These are phyloP conservation scores for Mycena crocata DNA, from an alignment of 768 basidiomycete species.

Conservation along the genomic window DNA sequence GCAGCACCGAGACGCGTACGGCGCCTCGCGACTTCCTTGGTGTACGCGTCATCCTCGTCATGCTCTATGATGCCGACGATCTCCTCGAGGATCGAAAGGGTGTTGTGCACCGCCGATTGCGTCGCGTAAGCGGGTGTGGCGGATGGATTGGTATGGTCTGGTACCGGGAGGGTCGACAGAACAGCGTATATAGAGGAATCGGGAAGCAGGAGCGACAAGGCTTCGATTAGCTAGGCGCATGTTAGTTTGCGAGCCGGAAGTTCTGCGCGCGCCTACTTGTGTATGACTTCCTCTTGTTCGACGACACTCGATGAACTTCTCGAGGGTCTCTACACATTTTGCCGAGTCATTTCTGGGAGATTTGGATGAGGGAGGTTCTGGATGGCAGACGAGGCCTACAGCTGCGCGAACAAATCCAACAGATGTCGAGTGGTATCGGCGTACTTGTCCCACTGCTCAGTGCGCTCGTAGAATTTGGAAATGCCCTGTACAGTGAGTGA, in stretches of 20 bases:
- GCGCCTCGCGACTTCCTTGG: conserved; percentile 80
- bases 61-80: conserved; percentile 72
- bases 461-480: conserved; percentile 76
- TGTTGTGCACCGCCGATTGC: conserved; percentile 75
- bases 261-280: conserved; percentile 57
- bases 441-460: conserved; percentile 67
- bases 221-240: conserved; percentile 66
- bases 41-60: conserved; percentile 67
- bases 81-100: conserved; percentile 79
- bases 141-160: conserved; percentile 81
- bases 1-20: conserved; percentile 81
- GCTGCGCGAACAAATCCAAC: conserved; percentile 66
- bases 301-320: conserved; percentile 77
- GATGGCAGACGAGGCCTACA: conserved; percentile 50
- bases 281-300: conserved; percentile 68
- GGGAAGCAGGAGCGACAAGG: conserved; percentile 79
- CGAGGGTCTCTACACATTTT: conserved; percentile 85
- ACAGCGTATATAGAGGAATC: conserved; percentile 72
- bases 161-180: conserved; percentile 75
- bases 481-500: conserved; percentile 66
- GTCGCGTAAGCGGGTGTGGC: conserved; percentile 66
- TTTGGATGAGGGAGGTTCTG: conserved; percentile 5
- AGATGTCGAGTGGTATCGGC: conserved; percentile 64
- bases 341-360: conserved; percentile 71
- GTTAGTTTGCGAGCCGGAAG: conserved; percentile 10